Base-by-base conservation (phyloP, 2,329 filamentous ascomycete genomes). In the Apiospora kogelbergensis region DNA sequence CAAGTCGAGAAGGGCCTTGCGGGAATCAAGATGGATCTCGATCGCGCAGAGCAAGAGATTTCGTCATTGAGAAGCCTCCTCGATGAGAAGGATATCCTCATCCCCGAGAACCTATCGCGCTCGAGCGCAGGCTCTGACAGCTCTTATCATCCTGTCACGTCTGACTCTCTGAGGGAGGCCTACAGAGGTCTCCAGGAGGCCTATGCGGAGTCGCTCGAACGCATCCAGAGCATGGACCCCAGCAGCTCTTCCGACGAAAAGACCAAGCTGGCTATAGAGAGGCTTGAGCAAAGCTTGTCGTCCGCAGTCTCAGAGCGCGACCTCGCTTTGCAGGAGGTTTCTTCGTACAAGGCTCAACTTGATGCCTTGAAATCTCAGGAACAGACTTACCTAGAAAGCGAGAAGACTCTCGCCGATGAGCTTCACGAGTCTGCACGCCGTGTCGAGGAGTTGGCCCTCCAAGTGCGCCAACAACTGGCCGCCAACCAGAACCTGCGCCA, bases 21-120 rank as follows among this genome's bases (percentile, higher is more conserved):
- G 67, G 94, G 95, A 68, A 83, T 98, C 68, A 97, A 97, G 83
- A 98, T 97, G 92, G 95, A 98, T 77, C 88, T 99, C 53, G 96
- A 98, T 80, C 93, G 95, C 71, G 95, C 96, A 33, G 94, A 98
- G 80, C 93, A 96, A 78, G 96, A 99, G 81, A 97, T 97, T 40
- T 85, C 89, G 48, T 93, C 93, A n/a, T 86, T 99, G 48, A 90
- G 93, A 57, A 88, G 84, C 41, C 84, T 98, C 33, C 86, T 98
- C 24, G 84, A 90, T 70, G 93, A 97, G 78, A 92, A 95, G 73
- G 94, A 98, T 76, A 94, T 95, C 68, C 84, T 90, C 48, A 89
- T 93, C 30, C 90, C 91, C 0, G 89, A 89, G 63, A 86, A 86
- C 20, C 81, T 87, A 69, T 84, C 82, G 66, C 84, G 84, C 68